These are phyloP conservation scores for Mucor indicus DNA, from an alignment of 371 early-diverging fungal species.

Conservation along the genomic window DNA sequence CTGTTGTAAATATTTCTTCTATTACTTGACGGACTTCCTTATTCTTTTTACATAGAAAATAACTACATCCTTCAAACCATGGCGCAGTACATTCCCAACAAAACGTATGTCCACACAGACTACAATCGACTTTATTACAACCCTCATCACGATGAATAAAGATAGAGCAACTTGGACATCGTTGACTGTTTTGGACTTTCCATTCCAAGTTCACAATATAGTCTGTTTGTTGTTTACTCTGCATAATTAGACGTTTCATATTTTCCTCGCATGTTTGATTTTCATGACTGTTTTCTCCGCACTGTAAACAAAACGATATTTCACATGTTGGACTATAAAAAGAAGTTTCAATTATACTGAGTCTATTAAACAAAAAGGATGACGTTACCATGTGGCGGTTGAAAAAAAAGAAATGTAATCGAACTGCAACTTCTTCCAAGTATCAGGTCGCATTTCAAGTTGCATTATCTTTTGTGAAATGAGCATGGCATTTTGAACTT, in stretches of 20 bases:
- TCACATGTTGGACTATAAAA: constrained; percentile 34
- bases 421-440: constrained; percentile 70
- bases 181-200: constrained; percentile 48
- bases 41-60: constrained; percentile 18
- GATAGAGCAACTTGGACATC: constrained; percentile 65
- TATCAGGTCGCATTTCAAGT: constrained; percentile 57
- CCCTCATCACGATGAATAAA: constrained; percentile 72
- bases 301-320: constrained; percentile 53
- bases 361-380: too few relatives aligned
- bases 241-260: constrained; percentile 31
- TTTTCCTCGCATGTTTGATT: constrained; percentile 46
- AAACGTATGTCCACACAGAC: constrained; percentile 63
- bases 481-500: neutral
- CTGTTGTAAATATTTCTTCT: too few relatives aligned
- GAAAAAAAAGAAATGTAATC: constrained; percentile 58
- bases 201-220: constrained; percentile 42
- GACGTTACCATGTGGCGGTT: constrained; percentile 50
- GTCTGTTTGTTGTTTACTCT: constrained; percentile 15
- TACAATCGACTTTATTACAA: constrained; percentile 71
- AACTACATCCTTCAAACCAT: constrained; percentile 31
- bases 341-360: too few relatives aligned
- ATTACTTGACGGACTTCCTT: too few relatives aligned
- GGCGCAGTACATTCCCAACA: constrained; percentile 53
- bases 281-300: constrained; percentile 53
- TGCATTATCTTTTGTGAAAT: constrained; percentile 47